phyloP scores from a whole-genome alignment of 2,329 filamentous ascomycete genomes.

The Beauveria rudraprayagi region DNA sequence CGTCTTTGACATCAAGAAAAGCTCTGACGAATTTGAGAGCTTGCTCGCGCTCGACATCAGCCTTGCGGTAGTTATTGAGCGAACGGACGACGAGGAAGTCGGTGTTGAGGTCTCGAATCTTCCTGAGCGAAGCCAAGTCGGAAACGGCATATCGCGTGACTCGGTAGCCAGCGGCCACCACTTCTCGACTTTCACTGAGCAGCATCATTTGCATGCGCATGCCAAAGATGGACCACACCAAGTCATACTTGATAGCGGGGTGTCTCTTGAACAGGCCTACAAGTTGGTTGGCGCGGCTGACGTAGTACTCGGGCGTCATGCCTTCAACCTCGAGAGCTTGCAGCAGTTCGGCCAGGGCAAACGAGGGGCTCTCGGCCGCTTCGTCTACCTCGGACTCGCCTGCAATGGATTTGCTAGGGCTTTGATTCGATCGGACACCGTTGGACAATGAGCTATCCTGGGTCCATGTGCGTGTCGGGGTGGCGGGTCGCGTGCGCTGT shows the following conservation, averaged over 20 bases:
- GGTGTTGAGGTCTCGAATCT: slow-evolving; percentile 78
- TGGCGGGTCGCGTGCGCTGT: slow-evolving; percentile 37
- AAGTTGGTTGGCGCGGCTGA: slow-evolving; percentile 81
- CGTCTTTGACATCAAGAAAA: slow-evolving; percentile 92
- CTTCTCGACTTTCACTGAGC: slow-evolving; percentile 88
- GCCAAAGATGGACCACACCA: slow-evolving; percentile 94
- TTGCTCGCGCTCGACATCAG: slow-evolving; percentile 94
- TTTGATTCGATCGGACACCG: slow-evolving; percentile 49
- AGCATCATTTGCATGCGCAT: slow-evolving; percentile 92
- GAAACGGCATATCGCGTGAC: slow-evolving; percentile 93
- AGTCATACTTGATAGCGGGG: slow-evolving; percentile 88
- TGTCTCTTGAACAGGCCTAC: slow-evolving; percentile 96
- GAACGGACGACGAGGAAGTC: slow-evolving; percentile 86
- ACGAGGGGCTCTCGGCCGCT: slow-evolving; percentile 78
- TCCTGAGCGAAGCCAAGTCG: slow-evolving; percentile 80
- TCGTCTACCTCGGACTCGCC: slow-evolving; percentile 58
- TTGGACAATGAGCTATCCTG: slow-evolving; percentile 38
- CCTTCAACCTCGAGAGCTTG: slow-evolving; percentile 83
- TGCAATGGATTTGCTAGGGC: slow-evolving; percentile 44
- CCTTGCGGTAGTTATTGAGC: slow-evolving; percentile 89
- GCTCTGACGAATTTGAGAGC: slow-evolving; percentile 92
- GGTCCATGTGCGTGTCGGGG: slow-evolving; percentile 45
- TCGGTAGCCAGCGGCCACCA: slow-evolving; percentile 88
- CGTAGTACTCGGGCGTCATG: slow-evolving; percentile 90
- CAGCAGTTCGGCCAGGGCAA: slow-evolving; percentile 79